These are phyloP conservation scores for Cucumis cinereus DNA, from an alignment of 306 rosid genomes.

Conservation along the genomic window DNA sequence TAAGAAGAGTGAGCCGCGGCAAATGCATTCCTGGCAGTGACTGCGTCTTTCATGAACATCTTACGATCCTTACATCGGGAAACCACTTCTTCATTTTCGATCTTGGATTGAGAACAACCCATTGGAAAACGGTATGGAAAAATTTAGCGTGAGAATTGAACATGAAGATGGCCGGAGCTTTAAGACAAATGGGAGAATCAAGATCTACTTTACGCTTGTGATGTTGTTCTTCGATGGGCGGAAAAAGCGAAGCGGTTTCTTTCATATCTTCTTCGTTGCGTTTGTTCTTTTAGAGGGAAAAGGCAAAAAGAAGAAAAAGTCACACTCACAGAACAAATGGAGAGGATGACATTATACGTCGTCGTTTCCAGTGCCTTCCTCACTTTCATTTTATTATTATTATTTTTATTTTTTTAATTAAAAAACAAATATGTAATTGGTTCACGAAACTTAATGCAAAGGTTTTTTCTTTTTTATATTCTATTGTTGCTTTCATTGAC, in stretches of 20 bases:
- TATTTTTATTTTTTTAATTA: not conserved
- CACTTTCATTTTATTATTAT: not conserved
- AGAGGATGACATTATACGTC: not conserved
- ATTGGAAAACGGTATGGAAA: slow-evolving; percentile 6
- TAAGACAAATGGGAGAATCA: not conserved
- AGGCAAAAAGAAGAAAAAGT: not conserved
- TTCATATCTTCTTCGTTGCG: not conserved
- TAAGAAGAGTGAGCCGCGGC: slow-evolving; percentile 81
- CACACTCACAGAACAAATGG: not conserved
- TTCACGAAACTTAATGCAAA: not conserved
- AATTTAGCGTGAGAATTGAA: not conserved
- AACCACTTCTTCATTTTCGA: slow-evolving; percentile 92
- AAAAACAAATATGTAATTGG: not conserved
- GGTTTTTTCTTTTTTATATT: not conserved
- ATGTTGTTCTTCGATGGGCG: slow-evolving; percentile 7
- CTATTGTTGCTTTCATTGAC: not conserved
- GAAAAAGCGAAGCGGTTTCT: slow-evolving; percentile 7
- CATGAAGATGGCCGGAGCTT: not conserved
- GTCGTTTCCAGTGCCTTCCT: not conserved
- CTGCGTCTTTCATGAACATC: slow-evolving; percentile 57
- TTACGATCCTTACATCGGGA: slow-evolving; percentile 80
- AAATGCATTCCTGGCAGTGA: slow-evolving; percentile 63
- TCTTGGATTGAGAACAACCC: slow-evolving; percentile 92
- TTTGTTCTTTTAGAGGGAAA: not conserved
- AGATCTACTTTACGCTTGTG: slow-evolving; percentile 8